Evolutionary conservation across 495 filamentous ascomycete species (phyloP).

Genomic region (Penicillium bialowiezense): DNA sequence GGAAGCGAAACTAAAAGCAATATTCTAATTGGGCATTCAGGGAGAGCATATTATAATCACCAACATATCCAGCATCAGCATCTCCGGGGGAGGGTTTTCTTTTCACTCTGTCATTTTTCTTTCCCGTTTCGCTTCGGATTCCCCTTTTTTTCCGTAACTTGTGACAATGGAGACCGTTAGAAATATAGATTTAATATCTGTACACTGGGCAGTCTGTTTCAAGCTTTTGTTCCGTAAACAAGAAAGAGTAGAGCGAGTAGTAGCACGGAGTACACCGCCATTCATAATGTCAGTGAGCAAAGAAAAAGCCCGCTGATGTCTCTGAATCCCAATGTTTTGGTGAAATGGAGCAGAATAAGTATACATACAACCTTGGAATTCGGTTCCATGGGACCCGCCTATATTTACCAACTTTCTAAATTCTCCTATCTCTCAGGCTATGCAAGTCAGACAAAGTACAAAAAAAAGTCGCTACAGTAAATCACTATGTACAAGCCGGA

Average conservation of each 20-base stretch:
- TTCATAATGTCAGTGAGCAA: no score
- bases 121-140: constrained; percentile 16
- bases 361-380: no score
- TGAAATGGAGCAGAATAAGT: no score
- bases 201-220: constrained; percentile 5
- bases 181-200: constrained; percentile 29
- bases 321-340: no score
- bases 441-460: no score
- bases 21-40: constrained; percentile 24
- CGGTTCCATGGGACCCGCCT: background rate
- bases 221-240: no score
- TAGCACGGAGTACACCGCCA: no score
- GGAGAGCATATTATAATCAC: constrained; percentile 23
- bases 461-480: no score
- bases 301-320: no score
- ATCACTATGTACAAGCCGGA: no score
- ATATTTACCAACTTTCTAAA: background rate
- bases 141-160: constrained; percentile 19
- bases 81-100: constrained; percentile 13
- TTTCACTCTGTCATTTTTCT: constrained; percentile 11
- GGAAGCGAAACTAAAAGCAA: constrained; percentile 19
- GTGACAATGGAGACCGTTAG: constrained; percentile 17
- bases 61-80: constrained; percentile 25
- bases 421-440: no score
- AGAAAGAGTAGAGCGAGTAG: no score